Base-by-base conservation (phyloP, 495 filamentous ascomycete genomes). In the Aspergillus bridgeri region DNA sequence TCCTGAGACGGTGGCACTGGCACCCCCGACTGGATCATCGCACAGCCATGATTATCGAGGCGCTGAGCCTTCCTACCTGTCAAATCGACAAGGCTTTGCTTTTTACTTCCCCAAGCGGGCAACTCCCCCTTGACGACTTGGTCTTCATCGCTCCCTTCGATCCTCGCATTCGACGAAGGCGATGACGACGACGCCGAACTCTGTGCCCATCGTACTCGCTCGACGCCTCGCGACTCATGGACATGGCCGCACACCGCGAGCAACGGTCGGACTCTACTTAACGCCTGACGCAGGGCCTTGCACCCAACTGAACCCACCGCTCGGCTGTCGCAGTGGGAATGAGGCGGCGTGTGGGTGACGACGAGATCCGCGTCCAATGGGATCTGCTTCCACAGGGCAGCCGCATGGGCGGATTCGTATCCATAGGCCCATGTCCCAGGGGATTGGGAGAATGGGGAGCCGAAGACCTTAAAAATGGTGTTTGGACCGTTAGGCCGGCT, bases 401-500 rank as follows among this genome's bases (percentile, higher is more conserved):
- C 57, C 15, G 82, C 83, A 42, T 79, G 66, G 5, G 65, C 63
- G 6, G 69, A 65, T 17, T 75, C 70, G 66, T 93, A 93, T 61
- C 82, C 79, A 62, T 90, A 93, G 0, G 89, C 89, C 89, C 89
- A 92, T 13, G 71, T 72, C 2, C 85, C 82, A n/a, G 74, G 62
- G 6, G 74, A 75, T 3, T 86, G 89, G 23, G 85, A 85, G 59
- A 80, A 87, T 2, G 89, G 90, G 2, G 88, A 92, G 6, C 88
- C 89, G 59, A 92, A 92, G 23, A 92, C 80, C 48, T 80, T 86
- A 70, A 94, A 89, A 22, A 69, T 73, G 33, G 86, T 91, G 17
- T 72, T 75, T 48, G 88, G 86, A 0, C 87, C 88, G 22, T 71
- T 71, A 9, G 81, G 69, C 22, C 79, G 76, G 21, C 62, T 76